Evolutionary conservation across 2,329 filamentous ascomycete genomes (phyloP).

Genomic region (Ophiocordyceps unilateralis): DNA sequence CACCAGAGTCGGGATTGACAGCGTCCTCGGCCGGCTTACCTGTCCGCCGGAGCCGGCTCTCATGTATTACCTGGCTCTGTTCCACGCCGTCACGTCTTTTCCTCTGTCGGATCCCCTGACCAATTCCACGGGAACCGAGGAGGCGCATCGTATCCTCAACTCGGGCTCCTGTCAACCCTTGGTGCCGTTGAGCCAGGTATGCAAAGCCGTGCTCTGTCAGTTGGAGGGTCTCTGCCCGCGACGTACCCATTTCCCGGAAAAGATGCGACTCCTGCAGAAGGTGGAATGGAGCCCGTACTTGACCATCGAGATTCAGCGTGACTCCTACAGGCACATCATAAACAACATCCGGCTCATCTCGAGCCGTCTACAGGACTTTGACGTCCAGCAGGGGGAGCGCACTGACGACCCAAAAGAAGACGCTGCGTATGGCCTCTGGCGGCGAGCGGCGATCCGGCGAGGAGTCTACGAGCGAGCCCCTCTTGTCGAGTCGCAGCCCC

Average conservation of each 20-base stretch:
- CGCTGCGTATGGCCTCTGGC: background rate
- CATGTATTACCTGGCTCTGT: background rate
- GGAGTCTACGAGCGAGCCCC: background rate
- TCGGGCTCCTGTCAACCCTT: slow-evolving; percentile 1
- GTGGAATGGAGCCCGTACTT: background rate
- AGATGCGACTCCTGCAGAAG: background rate
- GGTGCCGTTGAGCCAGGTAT: background rate
- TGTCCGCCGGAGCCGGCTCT: background rate
- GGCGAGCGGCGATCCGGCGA: background rate
- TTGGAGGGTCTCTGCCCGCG: background rate
- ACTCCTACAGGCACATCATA: background rate
- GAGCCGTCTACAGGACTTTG: background rate
- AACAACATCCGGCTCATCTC: background rate
- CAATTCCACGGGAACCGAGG: background rate
- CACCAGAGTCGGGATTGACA: slow-evolving; percentile 1
- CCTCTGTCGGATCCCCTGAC: background rate
- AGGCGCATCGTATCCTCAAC: background rate
- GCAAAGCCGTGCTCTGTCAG: background rate
- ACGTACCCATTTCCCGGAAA: background rate
- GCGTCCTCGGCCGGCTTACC: background rate
- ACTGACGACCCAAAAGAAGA: background rate
- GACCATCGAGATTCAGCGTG: background rate
- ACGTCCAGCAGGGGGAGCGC: background rate
- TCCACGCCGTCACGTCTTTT: slow-evolving; percentile 1
- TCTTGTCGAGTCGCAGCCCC: background rate